phyloP scores from a whole-genome alignment of 768 basidiomycete genomes.

The Wakefieldia striispora region DNA sequence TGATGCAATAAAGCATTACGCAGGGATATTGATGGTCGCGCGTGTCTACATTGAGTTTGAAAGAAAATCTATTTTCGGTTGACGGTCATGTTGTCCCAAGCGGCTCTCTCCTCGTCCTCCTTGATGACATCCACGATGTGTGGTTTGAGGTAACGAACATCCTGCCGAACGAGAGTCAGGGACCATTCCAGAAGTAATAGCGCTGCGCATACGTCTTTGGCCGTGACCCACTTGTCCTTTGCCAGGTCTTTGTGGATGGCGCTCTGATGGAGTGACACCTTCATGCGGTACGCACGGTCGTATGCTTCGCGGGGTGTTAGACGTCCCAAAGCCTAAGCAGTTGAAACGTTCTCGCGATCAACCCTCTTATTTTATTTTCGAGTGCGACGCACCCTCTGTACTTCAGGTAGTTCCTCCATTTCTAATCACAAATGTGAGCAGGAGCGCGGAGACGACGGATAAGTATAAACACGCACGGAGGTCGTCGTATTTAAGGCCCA shows the following conservation, averaged over 20 bases:
- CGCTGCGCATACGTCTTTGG: conserved; percentile 60
- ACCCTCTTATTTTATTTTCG: background rate
- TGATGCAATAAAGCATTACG: conserved; percentile 8
- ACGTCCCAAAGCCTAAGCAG: conserved; percentile 79
- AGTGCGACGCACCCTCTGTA: conserved; percentile 63
- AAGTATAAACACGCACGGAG: conserved; percentile 59
- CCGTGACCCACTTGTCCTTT: conserved; percentile 75
- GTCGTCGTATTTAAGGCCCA: conserved; percentile 94
- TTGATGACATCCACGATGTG: conserved; percentile 68
- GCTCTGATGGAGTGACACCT: conserved; percentile 71
- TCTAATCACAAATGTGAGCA: conserved; percentile 38
- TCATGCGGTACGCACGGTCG: conserved; percentile 89
- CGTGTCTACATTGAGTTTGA: conserved; percentile 24
- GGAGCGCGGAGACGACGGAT: background rate
- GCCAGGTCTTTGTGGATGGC: conserved; percentile 78
- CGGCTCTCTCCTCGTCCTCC: conserved; percentile 73
- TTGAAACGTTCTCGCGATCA: background rate
- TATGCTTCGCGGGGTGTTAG: conserved; percentile 77
- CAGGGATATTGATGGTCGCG: conserved; percentile 16
- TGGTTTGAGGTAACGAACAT: conserved; percentile 84
- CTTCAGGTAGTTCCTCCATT: conserved; percentile 72
- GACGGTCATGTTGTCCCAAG: conserved; percentile 80
- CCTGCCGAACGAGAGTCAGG: conserved; percentile 46
- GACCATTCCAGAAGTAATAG: conserved; percentile 1
- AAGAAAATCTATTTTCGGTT: conserved; percentile 55